Evolutionary conservation across 805 yeast species (phyloP).

Genomic region (Candida sphagnicola): DNA sequence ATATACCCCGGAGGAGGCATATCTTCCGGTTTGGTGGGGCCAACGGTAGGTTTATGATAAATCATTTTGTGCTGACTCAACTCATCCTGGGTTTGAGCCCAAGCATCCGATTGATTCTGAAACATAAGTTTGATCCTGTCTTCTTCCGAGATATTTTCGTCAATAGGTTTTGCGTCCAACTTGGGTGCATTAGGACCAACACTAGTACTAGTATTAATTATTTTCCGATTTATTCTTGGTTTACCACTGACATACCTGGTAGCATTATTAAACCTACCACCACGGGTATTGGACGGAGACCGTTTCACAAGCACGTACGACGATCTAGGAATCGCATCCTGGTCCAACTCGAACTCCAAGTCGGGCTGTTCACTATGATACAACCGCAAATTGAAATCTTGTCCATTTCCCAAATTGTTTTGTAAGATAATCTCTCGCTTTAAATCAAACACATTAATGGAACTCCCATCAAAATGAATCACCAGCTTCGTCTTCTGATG

Average conservation of each 20-base stretch:
- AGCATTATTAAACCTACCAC: constrained; percentile 52
- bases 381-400: constrained; percentile 74
- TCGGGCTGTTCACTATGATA: constrained; percentile 56
- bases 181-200: constrained; percentile 11
- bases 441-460: constrained; percentile 89
- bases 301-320: constrained; percentile 78
- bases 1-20: constrained; percentile 94
- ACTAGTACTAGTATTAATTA: constrained; percentile 31
- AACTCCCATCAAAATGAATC: constrained; percentile 92
- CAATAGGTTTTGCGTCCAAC: constrained; percentile 17
- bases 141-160: constrained; percentile 63
- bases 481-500: constrained; percentile 80
- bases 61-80: constrained; percentile 84
- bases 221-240: constrained; percentile 45
- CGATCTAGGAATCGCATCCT: constrained; percentile 86
- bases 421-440: constrained; percentile 84
- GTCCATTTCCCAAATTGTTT: constrained; percentile 78
- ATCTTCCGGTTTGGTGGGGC: constrained; percentile 48
- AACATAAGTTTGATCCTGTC: constrained; percentile 89
- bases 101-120: constrained; percentile 86
- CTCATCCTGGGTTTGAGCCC: constrained; percentile 92
- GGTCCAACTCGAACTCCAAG: constrained; percentile 80
- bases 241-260: constrained; percentile 70
- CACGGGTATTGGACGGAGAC: constrained; percentile 54
- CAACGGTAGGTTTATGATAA: constrained; percentile 45